Conservation (phyloP, 257 asterid genomes). For the Nicotiana attenuata region DNA sequence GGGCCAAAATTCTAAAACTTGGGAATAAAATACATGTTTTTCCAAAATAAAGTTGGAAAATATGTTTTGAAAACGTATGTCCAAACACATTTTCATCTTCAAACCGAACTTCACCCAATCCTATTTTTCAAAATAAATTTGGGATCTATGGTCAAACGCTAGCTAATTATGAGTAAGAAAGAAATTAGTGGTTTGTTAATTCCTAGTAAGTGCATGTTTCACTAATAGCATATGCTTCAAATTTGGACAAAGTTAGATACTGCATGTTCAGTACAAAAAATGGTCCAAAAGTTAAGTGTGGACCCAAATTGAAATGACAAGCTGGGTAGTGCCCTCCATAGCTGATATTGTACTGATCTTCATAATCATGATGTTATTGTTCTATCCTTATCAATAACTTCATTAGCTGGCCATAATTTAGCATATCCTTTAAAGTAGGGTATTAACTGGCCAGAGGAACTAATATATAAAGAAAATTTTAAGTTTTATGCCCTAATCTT, state of each 20-base stretch:
- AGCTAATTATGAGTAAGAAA: neutral
- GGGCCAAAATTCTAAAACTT: too few species aligned
- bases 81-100: too few species aligned
- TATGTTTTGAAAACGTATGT: too few species aligned
- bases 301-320: slow-evolving; percentile 23
- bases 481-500: neutral
- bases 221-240: slow-evolving; percentile 23
- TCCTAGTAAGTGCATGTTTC: slow-evolving; percentile 20
- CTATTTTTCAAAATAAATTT: too few species aligned
- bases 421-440: neutral
- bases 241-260: slow-evolving; percentile 26
- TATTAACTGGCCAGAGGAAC: neutral
- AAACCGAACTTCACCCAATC: too few species aligned
- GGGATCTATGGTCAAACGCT: too few species aligned
- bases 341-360: slow-evolving; percentile 32
- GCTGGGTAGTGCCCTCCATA: slow-evolving; percentile 13
- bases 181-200: neutral
- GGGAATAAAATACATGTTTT: too few species aligned
- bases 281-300: slow-evolving; percentile 25
- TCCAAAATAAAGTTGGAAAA: too few species aligned
- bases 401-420: slow-evolving; percentile 16
- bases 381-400: slow-evolving; percentile 33
- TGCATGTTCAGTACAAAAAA: slow-evolving; percentile 12
- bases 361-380: slow-evolving; percentile 43
- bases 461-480: neutral